Percentiles rank a stretch among this genome's conserved stretches.
Conservation (phyloP, 768 basidiomycete species). For the Pleurotus citrinopileatus region DNA sequence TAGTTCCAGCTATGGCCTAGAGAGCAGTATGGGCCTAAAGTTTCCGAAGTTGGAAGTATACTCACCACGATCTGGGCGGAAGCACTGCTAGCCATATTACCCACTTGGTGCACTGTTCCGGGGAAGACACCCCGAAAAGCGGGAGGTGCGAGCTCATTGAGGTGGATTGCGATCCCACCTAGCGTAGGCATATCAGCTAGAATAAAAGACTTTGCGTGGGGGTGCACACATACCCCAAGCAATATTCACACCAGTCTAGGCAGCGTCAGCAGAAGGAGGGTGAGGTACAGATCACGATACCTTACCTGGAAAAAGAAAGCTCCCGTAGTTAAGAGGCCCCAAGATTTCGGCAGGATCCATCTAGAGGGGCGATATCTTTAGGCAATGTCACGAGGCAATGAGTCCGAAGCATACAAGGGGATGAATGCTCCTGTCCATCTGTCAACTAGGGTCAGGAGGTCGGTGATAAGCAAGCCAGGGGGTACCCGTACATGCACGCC, state of each 20-base stretch:
- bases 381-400: background rate
- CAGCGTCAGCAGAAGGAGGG: background rate
- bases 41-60: background rate
- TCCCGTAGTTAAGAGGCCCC: constrained; percentile 54
- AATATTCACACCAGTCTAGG: constrained; percentile 64
- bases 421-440: constrained; percentile 16
- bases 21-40: background rate
- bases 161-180: constrained; percentile 44
- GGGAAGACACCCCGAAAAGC: constrained; percentile 67
- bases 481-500: constrained; percentile 4
- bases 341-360: constrained; percentile 60
- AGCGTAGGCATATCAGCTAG: background rate
- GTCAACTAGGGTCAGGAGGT: background rate
- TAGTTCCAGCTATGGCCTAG: constrained; percentile 14
- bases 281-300: too few relatives aligned
- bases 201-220: background rate
- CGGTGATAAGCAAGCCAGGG: background rate
- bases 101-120: constrained; percentile 64
- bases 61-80: constrained; percentile 16
- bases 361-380: constrained; percentile 21
- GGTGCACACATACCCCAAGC: constrained; percentile 47
- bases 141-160: constrained; percentile 62
- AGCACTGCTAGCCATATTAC: constrained; percentile 34
- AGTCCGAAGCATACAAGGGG: constrained; percentile 11
- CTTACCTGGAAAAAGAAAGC: constrained; percentile 51